Percentiles rank a stretch among this genome's conserved stretches.
Evolutionary conservation across 2,329 filamentous ascomycete species (phyloP).

Genomic region (Westerdykella aurantiaca): DNA sequence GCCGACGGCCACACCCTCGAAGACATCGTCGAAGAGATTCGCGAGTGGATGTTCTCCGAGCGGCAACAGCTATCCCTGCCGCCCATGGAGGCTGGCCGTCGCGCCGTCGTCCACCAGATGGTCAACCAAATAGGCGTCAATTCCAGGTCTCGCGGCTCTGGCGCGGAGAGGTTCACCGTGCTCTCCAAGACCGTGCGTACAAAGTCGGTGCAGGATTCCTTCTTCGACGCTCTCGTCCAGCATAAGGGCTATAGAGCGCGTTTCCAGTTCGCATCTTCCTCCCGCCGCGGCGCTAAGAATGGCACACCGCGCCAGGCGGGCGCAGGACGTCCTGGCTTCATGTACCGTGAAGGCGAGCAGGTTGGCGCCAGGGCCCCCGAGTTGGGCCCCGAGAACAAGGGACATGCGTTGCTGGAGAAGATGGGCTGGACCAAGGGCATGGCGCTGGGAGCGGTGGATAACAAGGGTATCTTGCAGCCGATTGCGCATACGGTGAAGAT

Average conservation of each 20-base stretch:
- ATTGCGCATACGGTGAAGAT: conserved; percentile 84
- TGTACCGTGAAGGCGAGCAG: conserved; percentile 76
- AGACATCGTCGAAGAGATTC: conserved; percentile 67
- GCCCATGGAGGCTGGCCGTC: conserved; percentile 72
- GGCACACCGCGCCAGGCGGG: conserved; percentile 1
- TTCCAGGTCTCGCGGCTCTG: conserved; percentile 75
- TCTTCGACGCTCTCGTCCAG: conserved; percentile 42
- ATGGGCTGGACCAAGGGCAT: conserved; percentile 95
- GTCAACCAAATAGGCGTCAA: conserved; percentile 70
- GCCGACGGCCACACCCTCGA: conserved; percentile 63
- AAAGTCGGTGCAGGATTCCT: conserved; percentile 52
- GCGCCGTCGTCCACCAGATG: conserved; percentile 74
- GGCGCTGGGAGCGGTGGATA: conserved; percentile 72
- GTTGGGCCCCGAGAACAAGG: conserved; percentile 74
- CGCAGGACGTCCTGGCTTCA: conserved; percentile 5
- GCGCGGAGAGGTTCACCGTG: conserved; percentile 66
- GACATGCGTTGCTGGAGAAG: conserved; percentile 83
- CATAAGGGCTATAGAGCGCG: conserved; percentile 47
- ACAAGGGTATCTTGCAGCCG: conserved; percentile 82
- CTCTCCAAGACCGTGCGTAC: conserved; percentile 71
- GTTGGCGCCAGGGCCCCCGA: conserved; percentile 83
- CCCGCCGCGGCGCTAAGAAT: conserved; percentile 10
- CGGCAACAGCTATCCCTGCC: conserved; percentile 66
- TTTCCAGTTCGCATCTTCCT: conserved; percentile 16
- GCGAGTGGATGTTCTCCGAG: conserved; percentile 60